Evolutionary conservation across 169 alveolate genomes (phyloP), one percentile per base, ranked within the genome.

Genomic region (Plasmodium malariae): DNA sequence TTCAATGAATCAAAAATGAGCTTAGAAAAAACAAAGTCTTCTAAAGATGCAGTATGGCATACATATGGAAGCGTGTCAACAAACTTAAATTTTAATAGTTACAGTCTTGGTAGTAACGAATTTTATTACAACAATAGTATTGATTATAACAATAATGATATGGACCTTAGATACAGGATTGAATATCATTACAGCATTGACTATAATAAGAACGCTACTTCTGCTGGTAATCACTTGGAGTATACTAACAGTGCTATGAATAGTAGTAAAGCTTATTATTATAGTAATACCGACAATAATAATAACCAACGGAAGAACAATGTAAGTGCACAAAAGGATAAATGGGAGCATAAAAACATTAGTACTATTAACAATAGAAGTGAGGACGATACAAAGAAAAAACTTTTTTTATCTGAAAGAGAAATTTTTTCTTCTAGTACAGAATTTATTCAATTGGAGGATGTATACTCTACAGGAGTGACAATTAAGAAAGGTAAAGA

Each of bases 31-130:
- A 30, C 19, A 60, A 55, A 6, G 19, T n/a, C 21, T 21, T 55
- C 17, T 7, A 30, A 30, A 1, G 71, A 26, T 26, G 26, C 19
- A 12, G 48, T 34, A 30, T 71, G 85, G 85, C 9, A 71, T 71
- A 6, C 49, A 1, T 24, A 71, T 7, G 62, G 67, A 71, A 71
- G 85, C 3, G 43, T 28, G 14, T 51, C 85, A 32, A 71, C 85
- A 3, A 71, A 24, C 11, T 3, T 34, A 49, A 48, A 5, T 12
- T 36, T 48, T 4, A 32, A 49, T 45, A n/a, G 48, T 17, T 32
- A 5, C 21, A 71, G 85, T 24, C 19, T 71, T 11, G 85, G 48
- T 11, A 34, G 19, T 17, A 36, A 5, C 60, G 26, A 2, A 17
- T 55, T 55, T n/a, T n/a, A 14, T 21, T n/a, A 55, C 26, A 55